Evolutionary conservation across 768 basidiomycete species (phyloP).

Genomic region (Kwoniella europaea): DNA sequence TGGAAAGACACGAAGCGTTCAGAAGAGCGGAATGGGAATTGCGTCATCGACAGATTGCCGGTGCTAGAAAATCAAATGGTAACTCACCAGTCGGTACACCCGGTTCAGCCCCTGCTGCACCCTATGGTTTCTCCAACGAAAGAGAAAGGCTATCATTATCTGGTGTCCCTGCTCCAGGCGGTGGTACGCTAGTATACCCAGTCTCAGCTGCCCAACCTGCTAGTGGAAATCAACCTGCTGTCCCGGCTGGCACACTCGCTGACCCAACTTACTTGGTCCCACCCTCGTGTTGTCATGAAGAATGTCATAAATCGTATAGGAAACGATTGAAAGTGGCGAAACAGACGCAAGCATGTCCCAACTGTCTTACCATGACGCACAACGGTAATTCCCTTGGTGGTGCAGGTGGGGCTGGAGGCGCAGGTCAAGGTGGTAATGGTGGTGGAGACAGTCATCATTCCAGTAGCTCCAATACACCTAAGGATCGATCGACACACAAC

Average conservation of each 20-base stretch:
- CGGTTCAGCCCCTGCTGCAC: slow-evolving; percentile 22
- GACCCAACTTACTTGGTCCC: slow-evolving; percentile 59
- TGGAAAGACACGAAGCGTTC: slow-evolving; percentile 82
- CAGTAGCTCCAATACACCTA: slow-evolving; percentile 54
- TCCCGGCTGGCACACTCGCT: slow-evolving; percentile 58
- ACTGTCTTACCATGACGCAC: slow-evolving; percentile 49
- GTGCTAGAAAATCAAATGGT: slow-evolving; percentile 49
- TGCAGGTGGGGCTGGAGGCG: slow-evolving; percentile 22
- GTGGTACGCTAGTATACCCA: slow-evolving; percentile 55
- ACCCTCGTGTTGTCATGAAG: slow-evolving; percentile 61
- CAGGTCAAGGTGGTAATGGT: slow-evolving; percentile 35
- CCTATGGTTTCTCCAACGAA: slow-evolving; percentile 51
- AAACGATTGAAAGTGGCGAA: slow-evolving; percentile 59
- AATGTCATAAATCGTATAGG: slow-evolving; percentile 61
- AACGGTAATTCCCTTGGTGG: slow-evolving; percentile 19
- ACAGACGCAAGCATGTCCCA: slow-evolving; percentile 57
- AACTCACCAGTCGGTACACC: slow-evolving; percentile 51
- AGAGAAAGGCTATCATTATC: slow-evolving; percentile 42
- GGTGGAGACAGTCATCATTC: slow-evolving; percentile 50
- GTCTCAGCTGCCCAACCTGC: slow-evolving; percentile 57
- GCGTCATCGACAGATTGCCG: slow-evolving; percentile 67
- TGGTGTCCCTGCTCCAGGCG: slow-evolving; percentile 40
- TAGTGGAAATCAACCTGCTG: slow-evolving; percentile 51
- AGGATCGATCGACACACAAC: slow-evolving; percentile 42
- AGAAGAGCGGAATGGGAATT: slow-evolving; percentile 86